Percentiles rank a stretch among this genome's conserved stretches.
Conservation (phyloP, 768 basidiomycete species). For the Leccinum fibrillosum region DNA sequence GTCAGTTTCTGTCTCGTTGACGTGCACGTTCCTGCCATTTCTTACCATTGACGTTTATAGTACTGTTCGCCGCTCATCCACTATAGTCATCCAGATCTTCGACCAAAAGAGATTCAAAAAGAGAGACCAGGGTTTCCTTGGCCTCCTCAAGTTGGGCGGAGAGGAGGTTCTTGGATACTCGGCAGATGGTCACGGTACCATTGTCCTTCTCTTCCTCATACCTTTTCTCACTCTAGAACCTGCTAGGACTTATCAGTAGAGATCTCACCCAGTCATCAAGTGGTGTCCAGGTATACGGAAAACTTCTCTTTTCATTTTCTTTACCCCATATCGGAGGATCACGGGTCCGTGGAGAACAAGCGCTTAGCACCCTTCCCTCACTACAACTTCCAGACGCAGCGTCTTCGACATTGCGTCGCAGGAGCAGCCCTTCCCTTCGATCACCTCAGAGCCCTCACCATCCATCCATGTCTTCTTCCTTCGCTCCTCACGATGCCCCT, state of each 20-base stretch:
- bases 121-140: constrained; percentile 78
- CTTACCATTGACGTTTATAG: constrained; percentile 33
- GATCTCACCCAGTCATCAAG: constrained; percentile 42
- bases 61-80: constrained; percentile 68
- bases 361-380: constrained; percentile 12
- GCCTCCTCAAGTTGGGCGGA: constrained; percentile 53
- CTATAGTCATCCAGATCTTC: constrained; percentile 82
- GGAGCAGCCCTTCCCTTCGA: constrained; percentile 25
- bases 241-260: constrained; percentile 62
- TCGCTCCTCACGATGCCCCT: constrained; percentile 11
- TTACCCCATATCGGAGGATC: constrained; percentile 32
- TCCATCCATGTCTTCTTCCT: constrained; percentile 21
- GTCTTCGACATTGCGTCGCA: constrained; percentile 14
- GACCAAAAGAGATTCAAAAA: constrained; percentile 88
- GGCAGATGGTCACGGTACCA: constrained; percentile 42
- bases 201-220: background rate
- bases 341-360: constrained; percentile 17
- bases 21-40: background rate
- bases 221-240: constrained; percentile 1
- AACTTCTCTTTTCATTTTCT: constrained; percentile 66
- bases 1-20: constrained; percentile 41
- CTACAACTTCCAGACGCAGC: constrained; percentile 14
- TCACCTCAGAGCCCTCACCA: constrained; percentile 15
- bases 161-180: constrained; percentile 52
- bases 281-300: constrained; percentile 66